phyloP scores from a whole-genome alignment of 306 rosid genomes.

The Lotus japonicus region DNA sequence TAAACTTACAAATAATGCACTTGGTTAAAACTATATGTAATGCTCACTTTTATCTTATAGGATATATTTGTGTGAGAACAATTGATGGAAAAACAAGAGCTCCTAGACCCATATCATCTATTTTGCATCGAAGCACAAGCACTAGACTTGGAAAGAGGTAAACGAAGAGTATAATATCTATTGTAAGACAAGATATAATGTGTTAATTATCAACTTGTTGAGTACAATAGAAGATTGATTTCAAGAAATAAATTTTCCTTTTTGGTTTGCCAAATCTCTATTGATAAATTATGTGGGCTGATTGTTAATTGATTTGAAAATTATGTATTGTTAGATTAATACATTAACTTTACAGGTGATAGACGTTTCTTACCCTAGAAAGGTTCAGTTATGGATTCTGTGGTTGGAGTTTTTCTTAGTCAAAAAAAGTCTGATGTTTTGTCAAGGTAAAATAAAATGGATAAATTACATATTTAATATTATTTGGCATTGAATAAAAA shows the following conservation, averaged over 20 bases:
- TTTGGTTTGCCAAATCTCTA: no score
- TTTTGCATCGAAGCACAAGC: constrained; percentile 31
- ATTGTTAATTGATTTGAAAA: no score
- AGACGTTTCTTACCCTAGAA: constrained; percentile 22
- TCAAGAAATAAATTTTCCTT: no score
- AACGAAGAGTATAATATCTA: not conserved
- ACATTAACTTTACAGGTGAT: no score
- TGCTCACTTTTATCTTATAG: constrained; percentile 16
- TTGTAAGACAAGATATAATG: no score
- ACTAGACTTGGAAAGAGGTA: not conserved
- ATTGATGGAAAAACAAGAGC: constrained; percentile 27
- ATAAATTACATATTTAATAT: not conserved
- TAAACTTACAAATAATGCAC: not conserved
- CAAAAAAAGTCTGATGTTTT: constrained; percentile 22
- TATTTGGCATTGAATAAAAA: not conserved
- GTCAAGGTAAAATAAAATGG: constrained; percentile 23
- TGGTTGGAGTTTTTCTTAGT: constrained; percentile 24
- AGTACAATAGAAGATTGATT: no score
- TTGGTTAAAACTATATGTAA: not conserved
- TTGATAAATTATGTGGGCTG: no score
- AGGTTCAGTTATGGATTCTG: constrained; percentile 33
- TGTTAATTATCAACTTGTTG: no score
- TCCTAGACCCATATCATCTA: constrained; percentile 18
- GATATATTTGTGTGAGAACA: constrained; percentile 52
- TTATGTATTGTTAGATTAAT: no score